Evolutionary conservation across 495 filamentous ascomycete species (phyloP), one percentile per base, ranked within the genome.

Genomic region (Hapsidospora chrysogenum): DNA sequence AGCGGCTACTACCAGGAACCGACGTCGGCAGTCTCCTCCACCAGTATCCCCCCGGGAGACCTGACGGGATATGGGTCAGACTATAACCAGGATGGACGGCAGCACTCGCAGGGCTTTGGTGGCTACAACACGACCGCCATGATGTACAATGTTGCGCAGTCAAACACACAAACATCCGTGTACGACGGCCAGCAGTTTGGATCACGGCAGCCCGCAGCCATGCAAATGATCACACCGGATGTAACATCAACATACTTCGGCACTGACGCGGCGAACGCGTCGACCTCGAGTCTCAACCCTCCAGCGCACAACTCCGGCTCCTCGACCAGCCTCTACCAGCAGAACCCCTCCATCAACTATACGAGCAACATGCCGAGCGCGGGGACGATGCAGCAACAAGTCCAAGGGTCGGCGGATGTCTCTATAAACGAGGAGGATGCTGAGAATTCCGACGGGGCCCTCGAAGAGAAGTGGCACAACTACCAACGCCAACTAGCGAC

Each of bases 131-230:
- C 74, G 38, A 43, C 52, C 29, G 68, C 71, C 34, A 70, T 89
- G 54, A 74, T 89, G 60, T 93, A 93, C 61, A 76, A 74, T 59
- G 74, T 86, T 38, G 63, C 68, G 54, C 76, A 80, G 58, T 67
- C 76, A 45, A 63, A 64, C 45, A 59, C 76, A 45, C 61, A 73
- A 53, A 72, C 64, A 48, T 63, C 67, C 40, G 70, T 76, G 41
- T 93, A 92, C 61, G 79, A 85, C 54, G 72, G 75, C 56, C 70
- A 80, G 60, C 80, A 78, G 55, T 93, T 85, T 59, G 63, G 70
- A 43, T 63, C 74, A 49, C 79, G 83, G 63, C 82, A 80, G 45
- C 70, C 76, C 63, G 76, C 83, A 72, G 73, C 72, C 29, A 68
- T 93, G 48, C 82, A 89, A 45, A 74, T 83, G 50, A 66, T 89